Conservation (phyloP, 2,329 filamentous ascomycete genomes). For the Aureobasidium musti region DNA sequence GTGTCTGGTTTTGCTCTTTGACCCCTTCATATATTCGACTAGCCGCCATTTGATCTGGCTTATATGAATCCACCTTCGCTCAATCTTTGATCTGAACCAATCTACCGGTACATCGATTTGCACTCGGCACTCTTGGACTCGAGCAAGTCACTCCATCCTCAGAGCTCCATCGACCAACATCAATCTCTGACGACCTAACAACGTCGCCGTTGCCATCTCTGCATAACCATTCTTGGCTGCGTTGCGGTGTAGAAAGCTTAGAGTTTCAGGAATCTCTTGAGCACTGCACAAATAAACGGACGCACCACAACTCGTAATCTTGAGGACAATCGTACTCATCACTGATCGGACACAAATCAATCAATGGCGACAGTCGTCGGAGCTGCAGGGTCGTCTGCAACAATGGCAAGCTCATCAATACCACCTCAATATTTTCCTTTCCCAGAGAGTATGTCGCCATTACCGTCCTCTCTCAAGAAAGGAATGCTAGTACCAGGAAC, state of each 20-base stretch:
- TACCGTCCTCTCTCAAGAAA: constrained; percentile 33
- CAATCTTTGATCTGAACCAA: constrained; percentile 19
- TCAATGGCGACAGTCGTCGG: constrained; percentile 13
- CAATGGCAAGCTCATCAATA: constrained; percentile 16
- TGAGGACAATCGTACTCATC: not conserved
- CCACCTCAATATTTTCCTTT: constrained; percentile 35
- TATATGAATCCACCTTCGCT: constrained; percentile 10
- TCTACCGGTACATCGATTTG: constrained; percentile 13
- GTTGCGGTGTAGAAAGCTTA: constrained; percentile 1
- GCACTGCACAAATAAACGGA: not conserved
- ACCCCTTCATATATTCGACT: constrained; percentile 9
- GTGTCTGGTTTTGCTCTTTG: constrained; percentile 18
- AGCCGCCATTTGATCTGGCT: constrained; percentile 12
- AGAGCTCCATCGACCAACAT: constrained; percentile 1
- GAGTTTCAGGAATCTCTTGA: not conserved
- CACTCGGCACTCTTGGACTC: not conserved
- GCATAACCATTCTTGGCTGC: constrained; percentile 3
- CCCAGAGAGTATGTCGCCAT: constrained; percentile 37
- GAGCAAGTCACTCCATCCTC: not conserved
- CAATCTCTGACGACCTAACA: constrained; percentile 15
- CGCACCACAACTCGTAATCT: not conserved
- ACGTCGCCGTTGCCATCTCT: constrained; percentile 9
- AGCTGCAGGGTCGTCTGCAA: constrained; percentile 1
- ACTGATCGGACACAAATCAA: not conserved
- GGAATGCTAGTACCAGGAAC: constrained; percentile 40